These are phyloP conservation scores for Candolleomyces aberdarensis DNA, from an alignment of 768 basidiomycete species.

Conservation along the genomic window DNA sequence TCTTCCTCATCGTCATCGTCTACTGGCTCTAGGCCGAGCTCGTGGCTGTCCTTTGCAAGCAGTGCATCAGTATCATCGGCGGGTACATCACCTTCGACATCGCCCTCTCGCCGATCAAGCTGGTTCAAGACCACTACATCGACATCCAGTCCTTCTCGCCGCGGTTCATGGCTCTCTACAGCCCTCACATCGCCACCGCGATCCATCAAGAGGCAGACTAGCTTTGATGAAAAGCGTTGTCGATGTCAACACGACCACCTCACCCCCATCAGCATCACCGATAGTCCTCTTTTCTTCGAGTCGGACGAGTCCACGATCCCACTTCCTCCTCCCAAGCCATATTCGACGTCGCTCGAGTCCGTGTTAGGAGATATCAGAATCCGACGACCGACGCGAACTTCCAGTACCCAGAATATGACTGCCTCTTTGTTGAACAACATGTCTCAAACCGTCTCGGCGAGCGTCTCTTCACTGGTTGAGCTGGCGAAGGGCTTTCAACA, in stretches of 20 bases:
- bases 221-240: slow-evolving; percentile 1
- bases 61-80: slow-evolving; percentile 5
- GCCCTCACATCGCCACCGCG: slow-evolving; percentile 33
- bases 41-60: slow-evolving; percentile 4
- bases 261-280: slow-evolving; percentile 18
- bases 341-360: slow-evolving; percentile 11
- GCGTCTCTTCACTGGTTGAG: slow-evolving; percentile 40
- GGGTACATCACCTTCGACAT: background rate
- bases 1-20: slow-evolving; percentile 3
- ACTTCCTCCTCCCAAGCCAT: background rate
- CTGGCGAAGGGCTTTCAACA: slow-evolving; percentile 55
- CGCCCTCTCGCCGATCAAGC: slow-evolving; percentile 15
- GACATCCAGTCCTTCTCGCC: slow-evolving; percentile 21
- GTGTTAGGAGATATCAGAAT: background rate
- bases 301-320: background rate
- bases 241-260: background rate
- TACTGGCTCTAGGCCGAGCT: background rate
- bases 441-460: slow-evolving; percentile 20
- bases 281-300: slow-evolving; percentile 19
- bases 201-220: slow-evolving; percentile 9
- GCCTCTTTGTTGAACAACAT: slow-evolving; percentile 10
- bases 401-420: background rate
- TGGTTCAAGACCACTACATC: slow-evolving; percentile 21
- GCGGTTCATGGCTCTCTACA: slow-evolving; percentile 31
- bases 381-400: background rate